Percentiles rank a stretch among this genome's conserved stretches.
These are phyloP conservation scores for Xylaria cubensis DNA, from an alignment of 495 filamentous ascomycete genomes.

Conservation along the genomic window DNA sequence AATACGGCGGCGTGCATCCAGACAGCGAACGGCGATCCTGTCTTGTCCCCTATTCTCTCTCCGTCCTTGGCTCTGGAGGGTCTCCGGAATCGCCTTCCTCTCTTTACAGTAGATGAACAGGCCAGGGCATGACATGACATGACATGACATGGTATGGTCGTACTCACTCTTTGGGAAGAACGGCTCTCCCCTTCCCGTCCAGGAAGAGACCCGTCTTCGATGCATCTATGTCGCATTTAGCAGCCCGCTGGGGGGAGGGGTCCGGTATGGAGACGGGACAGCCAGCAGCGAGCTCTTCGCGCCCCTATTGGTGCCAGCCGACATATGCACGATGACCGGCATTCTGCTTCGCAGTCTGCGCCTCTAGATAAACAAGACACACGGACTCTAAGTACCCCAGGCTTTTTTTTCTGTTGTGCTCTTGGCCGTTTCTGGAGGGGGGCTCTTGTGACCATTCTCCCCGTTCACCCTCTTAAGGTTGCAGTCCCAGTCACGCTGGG, in stretches of 20 bases:
- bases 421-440: constrained; percentile 23
- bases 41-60: not conserved
- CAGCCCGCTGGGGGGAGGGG: constrained; percentile 4
- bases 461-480: constrained; percentile 1
- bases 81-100: constrained; percentile 11
- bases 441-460: constrained; percentile 11
- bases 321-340: constrained; percentile 30
- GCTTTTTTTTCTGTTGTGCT: constrained; percentile 15
- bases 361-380: constrained; percentile 23
- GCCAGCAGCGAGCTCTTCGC: constrained; percentile 2
- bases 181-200: constrained; percentile 17
- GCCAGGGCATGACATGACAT: constrained; percentile 6
- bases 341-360: constrained; percentile 23
- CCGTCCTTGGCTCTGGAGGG: constrained; percentile 4
- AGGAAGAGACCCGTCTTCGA: constrained; percentile 9
- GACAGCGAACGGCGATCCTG: not conserved
- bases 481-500: constrained; percentile 3
- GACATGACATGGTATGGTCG: not conserved
- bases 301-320: constrained; percentile 23
- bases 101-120: not conserved
- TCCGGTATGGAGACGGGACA: constrained; percentile 5
- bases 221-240: constrained; percentile 6
- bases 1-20: constrained; percentile 4
- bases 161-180: constrained; percentile 19
- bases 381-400: constrained; percentile 12